Evolutionary conservation across 2,329 filamentous ascomycete species (phyloP).

Genomic region (Graphilbum fragrans): DNA sequence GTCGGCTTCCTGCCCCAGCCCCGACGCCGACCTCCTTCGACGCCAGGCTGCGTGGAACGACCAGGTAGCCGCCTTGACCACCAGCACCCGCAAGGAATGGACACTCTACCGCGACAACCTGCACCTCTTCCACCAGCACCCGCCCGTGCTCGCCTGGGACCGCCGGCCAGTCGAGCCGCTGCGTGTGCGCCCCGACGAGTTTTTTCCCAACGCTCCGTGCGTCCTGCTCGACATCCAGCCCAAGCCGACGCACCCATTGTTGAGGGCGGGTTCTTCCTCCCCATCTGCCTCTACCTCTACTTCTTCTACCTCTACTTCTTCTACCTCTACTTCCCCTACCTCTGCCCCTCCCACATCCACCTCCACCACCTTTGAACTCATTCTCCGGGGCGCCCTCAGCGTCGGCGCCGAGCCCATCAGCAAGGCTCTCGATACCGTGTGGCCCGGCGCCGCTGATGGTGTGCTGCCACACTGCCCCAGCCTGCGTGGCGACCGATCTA

Average conservation of each 20-base stretch:
- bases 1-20: no score
- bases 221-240: conserved; percentile 58
- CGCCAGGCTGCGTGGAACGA: conserved; percentile 6
- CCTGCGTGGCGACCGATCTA: conserved; percentile 14
- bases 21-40: no score
- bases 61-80: conserved; percentile 2
- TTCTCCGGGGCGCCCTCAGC: conserved; percentile 29
- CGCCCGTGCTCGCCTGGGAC: conserved; percentile 54
- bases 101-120: conserved; percentile 37
- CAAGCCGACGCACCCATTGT: conserved; percentile 32
- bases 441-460: conserved; percentile 46
- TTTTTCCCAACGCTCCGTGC: conserved; percentile 48
- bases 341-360: no score
- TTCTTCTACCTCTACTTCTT: no score
- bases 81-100: conserved; percentile 8
- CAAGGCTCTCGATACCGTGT: conserved; percentile 37
- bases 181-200: conserved; percentile 42
- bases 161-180: conserved; percentile 60
- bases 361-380: no score
- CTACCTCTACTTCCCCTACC: no score
- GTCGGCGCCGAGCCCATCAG: conserved; percentile 22
- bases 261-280: no score
- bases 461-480: conserved; percentile 35
- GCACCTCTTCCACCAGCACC: conserved; percentile 33
- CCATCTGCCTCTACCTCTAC: no score